Evolutionary conservation across 1,284 basidiomycete species (phyloP), one percentile per base, ranked within the genome.

Genomic region (Cryptococcus sp.): DNA sequence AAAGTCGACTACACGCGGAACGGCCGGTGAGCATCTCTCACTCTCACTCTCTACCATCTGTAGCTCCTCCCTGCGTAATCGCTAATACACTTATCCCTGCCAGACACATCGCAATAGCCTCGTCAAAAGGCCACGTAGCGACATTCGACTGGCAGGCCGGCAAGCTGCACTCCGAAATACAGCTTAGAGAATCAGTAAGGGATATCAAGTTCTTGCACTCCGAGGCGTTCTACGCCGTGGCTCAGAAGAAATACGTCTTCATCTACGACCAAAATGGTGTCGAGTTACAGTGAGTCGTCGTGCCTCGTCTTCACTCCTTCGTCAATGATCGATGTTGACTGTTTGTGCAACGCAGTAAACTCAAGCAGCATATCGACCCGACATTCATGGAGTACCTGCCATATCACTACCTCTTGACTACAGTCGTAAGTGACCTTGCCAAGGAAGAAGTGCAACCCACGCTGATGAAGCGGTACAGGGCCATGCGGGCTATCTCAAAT

Each of bases 171-270:
- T 85, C 89, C 4, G 95, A 99, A 74, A 82, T 97, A 38, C 92
- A 96, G 66, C 81, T 98, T 5, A 67, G 63, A 59, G 95, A 98
- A 79, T 93, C 91, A 83, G 89, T 84, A 68, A 69, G 93, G 64
- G 94, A 97, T 75, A 89, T 98, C 77, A 92, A 90, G 87, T 99
- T 94, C 77, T 81, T 99, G 11, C 94, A 98, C 73, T 91, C 94
- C 70, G 89, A 95, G 56, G 88, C 88, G 0, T 91, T 89, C 79
- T 93, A 90, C 72, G 96, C 95, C 2, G 93, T 96, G 15, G 95
- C 95, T 0, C 95, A 99, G 78, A 92, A 93, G 78, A 92, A 94
- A 82, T 93, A 96, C 73, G 90, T 90, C 19, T 99, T 91, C 80
- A 93, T 99, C 58, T 98, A 99, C 72, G 96, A 99, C 79, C 85